These are phyloP conservation scores for Tetraselmis chui DNA, from an alignment of 139 green algal genomes.

Conservation along the genomic window DNA sequence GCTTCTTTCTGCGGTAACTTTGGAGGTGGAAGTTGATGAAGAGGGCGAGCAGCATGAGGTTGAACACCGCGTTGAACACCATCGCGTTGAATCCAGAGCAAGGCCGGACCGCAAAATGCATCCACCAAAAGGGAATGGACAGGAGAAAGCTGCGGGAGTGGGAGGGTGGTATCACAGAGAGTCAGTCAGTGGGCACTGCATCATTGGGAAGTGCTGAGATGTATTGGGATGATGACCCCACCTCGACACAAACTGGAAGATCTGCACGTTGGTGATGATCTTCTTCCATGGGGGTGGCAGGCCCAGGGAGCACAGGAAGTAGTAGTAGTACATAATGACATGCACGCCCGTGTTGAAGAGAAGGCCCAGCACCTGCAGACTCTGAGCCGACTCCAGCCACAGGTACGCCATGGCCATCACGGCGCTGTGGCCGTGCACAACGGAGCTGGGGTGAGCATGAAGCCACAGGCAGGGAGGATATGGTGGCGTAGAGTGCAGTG, in stretches of 20 bases:
- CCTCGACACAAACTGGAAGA: constrained; percentile 42
- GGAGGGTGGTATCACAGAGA: background rate
- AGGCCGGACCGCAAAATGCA: constrained; percentile 8
- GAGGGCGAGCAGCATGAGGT: constrained; percentile 33
- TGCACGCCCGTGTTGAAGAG: constrained; percentile 44
- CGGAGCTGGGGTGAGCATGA: background rate
- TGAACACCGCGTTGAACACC: constrained; percentile 43
- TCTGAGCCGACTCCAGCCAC: constrained; percentile 34
- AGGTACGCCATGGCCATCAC: constrained; percentile 42
- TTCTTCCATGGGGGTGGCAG: constrained; percentile 19
- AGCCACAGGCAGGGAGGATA: background rate
- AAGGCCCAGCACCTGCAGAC: constrained; percentile 36
- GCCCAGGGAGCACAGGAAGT: constrained; percentile 16
- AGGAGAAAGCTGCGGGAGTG: constrained; percentile 15
- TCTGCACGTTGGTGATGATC: constrained; percentile 22
- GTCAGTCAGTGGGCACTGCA: background rate
- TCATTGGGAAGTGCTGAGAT: no score
- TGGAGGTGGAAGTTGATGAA: constrained; percentile 44
- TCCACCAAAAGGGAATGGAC: constrained; percentile 27
- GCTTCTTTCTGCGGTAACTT: constrained; percentile 11
- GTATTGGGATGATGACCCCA: background rate
- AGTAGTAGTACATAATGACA: constrained; percentile 48
- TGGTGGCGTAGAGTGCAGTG: background rate
- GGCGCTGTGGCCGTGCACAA: constrained; percentile 27
- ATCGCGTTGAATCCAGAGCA: constrained; percentile 38